Evolutionary conservation across 2,329 filamentous ascomycete genomes (phyloP).

Genomic region (Aspergillus chevalieri): DNA sequence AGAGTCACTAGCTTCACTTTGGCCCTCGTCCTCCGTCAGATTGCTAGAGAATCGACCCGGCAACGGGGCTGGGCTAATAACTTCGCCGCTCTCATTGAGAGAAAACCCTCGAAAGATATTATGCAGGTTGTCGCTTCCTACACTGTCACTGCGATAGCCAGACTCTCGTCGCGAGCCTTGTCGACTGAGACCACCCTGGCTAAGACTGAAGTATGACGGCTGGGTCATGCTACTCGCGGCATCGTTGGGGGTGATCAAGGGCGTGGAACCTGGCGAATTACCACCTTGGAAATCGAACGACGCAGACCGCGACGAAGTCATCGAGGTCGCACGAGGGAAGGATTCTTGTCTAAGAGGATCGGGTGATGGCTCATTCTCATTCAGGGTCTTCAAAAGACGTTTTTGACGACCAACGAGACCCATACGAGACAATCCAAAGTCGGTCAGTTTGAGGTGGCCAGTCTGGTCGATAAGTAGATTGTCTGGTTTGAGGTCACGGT

Average conservation of each 20-base stretch:
- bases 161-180: conserved; percentile 65
- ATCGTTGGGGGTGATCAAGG: conserved; percentile 71
- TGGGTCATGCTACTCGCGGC: conserved; percentile 62
- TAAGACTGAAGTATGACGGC: conserved; percentile 82
- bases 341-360: conserved; percentile 89
- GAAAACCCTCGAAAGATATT: conserved; percentile 77
- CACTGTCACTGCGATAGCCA: conserved; percentile 83
- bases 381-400: conserved; percentile 65
- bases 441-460: conserved; percentile 91
- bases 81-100: conserved; percentile 57
- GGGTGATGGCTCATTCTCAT: conserved; percentile 70
- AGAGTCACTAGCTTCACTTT: conserved; percentile 65
- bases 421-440: conserved; percentile 96
- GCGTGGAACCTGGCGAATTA: conserved; percentile 76
- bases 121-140: conserved; percentile 76
- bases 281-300: conserved; percentile 82
- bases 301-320: conserved; percentile 84
- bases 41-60: conserved; percentile 31
- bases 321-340: conserved; percentile 76
- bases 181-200: conserved; percentile 48
- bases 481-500: conserved; percentile 93
- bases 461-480: conserved; percentile 96
- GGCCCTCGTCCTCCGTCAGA: conserved; percentile 68
- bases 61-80: conserved; percentile 28
- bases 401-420: conserved; percentile 95